Evolutionary conservation across 106 monocot genomes (phyloP).

Genomic region (Ottelia alismoides): DNA sequence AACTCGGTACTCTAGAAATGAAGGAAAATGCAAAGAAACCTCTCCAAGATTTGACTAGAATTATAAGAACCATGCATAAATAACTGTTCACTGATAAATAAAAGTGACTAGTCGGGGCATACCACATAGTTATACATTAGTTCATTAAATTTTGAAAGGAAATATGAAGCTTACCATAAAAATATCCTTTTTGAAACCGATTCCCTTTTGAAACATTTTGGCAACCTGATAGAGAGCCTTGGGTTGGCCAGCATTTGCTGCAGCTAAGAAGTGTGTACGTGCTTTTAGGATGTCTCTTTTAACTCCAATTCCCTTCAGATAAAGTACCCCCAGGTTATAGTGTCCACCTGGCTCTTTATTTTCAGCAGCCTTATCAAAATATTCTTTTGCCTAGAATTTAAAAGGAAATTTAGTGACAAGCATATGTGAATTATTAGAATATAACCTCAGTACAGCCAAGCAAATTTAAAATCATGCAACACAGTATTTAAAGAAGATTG

Average conservation of each 20-base stretch:
- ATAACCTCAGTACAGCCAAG: too few relatives aligned
- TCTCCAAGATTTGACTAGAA: too few relatives aligned
- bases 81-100: too few relatives aligned
- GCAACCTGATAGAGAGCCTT: conserved; percentile 94
- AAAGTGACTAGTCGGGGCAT: too few relatives aligned
- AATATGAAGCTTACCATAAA: conserved; percentile 68
- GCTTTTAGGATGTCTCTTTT: conserved; percentile 53
- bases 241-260: conserved; percentile 84
- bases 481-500: too few relatives aligned
- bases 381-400: conserved; percentile 63
- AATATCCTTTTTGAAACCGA: conserved; percentile 77
- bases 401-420: neutral
- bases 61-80: too few relatives aligned
- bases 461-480: too few relatives aligned
- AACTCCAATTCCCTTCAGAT: conserved; percentile 90
- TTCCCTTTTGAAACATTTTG: conserved; percentile 84
- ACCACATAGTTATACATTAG: too few relatives aligned
- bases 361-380: conserved; percentile 80
- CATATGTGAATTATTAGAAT: too few relatives aligned
- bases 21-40: too few relatives aligned
- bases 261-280: conserved; percentile 50
- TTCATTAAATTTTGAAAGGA: too few relatives aligned
- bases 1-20: too few relatives aligned
- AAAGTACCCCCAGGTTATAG: conserved; percentile 85
- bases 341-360: conserved; percentile 71